phyloP scores from a whole-genome alignment of 1,139 yeast genomes.

The Debaryomyces udenii region DNA sequence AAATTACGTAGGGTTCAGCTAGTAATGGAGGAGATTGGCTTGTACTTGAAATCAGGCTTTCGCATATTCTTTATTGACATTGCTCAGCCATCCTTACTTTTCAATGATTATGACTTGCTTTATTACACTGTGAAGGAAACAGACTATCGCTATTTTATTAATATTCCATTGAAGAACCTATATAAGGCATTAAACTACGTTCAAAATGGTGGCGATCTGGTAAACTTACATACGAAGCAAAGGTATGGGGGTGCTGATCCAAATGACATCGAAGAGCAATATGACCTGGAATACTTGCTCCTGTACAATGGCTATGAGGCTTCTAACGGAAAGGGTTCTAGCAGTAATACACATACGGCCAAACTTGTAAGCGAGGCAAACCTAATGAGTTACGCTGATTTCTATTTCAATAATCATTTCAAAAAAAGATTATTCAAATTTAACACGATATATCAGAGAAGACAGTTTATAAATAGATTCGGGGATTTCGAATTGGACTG shows the following conservation, averaged over 20 bases:
- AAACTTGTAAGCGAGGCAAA: constrained; percentile 19
- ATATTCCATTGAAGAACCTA: constrained; percentile 45
- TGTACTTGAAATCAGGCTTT: constrained; percentile 57
- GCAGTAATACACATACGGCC: constrained; percentile 3
- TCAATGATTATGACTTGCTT: constrained; percentile 47
- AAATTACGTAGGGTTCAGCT: constrained; percentile 45
- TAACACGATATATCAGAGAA: constrained; percentile 48
- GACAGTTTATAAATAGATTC: constrained; percentile 49
- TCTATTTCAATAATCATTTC: constrained; percentile 39
- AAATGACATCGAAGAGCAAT: constrained; percentile 23
- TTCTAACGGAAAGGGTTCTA: neutral
- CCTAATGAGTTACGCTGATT: constrained; percentile 32
- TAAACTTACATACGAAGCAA: neutral
- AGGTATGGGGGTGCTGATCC: constrained; percentile 41
- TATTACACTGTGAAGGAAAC: constrained; percentile 47
- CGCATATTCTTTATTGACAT: constrained; percentile 62
- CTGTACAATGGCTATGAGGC: constrained; percentile 14
- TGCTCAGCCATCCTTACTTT: constrained; percentile 44
- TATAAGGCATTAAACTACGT: constrained; percentile 43
- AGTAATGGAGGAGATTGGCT: constrained; percentile 62
- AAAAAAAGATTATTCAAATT: constrained; percentile 48
- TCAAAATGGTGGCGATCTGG: constrained; percentile 31
- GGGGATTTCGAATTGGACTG: constrained; percentile 46
- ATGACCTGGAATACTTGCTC: constrained; percentile 25
- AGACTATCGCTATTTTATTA: constrained; percentile 45